Evolutionary conservation across 202 grass and related monocot genomes (phyloP), one percentile per base, ranked within the genome.

Genomic region (Saccharum hybrid): DNA sequence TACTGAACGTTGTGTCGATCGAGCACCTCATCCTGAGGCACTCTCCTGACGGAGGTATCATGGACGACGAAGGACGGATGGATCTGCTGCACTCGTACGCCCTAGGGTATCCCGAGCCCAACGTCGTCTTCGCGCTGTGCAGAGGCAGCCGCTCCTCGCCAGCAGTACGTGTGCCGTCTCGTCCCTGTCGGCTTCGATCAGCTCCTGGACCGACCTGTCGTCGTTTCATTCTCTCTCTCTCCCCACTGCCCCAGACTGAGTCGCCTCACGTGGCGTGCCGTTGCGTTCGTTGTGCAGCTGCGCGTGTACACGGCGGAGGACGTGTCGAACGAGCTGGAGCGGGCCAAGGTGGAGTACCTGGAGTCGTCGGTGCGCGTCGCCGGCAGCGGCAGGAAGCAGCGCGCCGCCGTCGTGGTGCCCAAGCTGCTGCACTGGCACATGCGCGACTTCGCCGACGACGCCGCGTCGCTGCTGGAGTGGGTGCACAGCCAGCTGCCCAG

Each of bases 381-480:
- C 11, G 88, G 66, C 10, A 86, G 77, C 67, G 90, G 66, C 8
- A 34, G 82, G 80, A 88, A 71, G 82, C 86, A 83, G 71, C 78
- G 81, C 43, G 43, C 3, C 49, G 78, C 78, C 59, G 76, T 90
- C 8, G 7, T 83, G n/a, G 8, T 98, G 28, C 96, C 93, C 6
- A 93, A 87, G 79, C 92, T 98, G 73, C 83, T 98, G 39, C 86
- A 92, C 83, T 98, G 90, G 92, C 92, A 98, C 87, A 98, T 90
- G 96, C 80, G 87, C 28, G 89, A 94, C 80, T 98, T 98, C 70
- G 92, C 96, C 45, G 92, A 98, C 78, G 89, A 94, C 63, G 85
- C 72, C 16, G 96, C 91, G 68, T 95, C 96, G 41, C 83, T 98
- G 63, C 77, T 98, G 13, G 96, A 98, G 84, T 98, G 96, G 96